These are phyloP conservation scores for Beauveria pseudobassiana DNA, from an alignment of 2,329 filamentous ascomycete genomes.

Conservation along the genomic window DNA sequence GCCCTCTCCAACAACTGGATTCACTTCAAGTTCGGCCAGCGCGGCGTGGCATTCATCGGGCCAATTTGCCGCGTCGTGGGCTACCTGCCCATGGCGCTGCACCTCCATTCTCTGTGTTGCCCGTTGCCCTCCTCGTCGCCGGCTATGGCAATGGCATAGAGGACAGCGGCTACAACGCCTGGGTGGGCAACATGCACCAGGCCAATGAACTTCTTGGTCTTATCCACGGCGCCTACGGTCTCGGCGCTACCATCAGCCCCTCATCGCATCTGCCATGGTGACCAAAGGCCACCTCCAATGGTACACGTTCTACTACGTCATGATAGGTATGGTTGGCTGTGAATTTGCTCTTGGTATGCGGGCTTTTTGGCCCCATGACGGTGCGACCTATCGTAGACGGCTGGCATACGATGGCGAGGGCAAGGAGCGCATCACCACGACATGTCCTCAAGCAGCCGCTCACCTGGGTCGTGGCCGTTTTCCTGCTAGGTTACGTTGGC, in stretches of 20 bases:
- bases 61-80: constrained; percentile 56
- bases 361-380: constrained; percentile 59
- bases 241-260: constrained; percentile 60
- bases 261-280: constrained; percentile 68
- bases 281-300: constrained; percentile 54
- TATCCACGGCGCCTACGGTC: constrained; percentile 63
- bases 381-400: constrained; percentile 43
- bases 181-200: constrained; percentile 62
- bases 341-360: constrained; percentile 44
- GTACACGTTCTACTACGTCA: constrained; percentile 71
- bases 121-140: constrained; percentile 56
- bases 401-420: constrained; percentile 19
- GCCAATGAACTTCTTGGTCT: constrained; percentile 68
- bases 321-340: constrained; percentile 51
- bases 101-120: constrained; percentile 61
- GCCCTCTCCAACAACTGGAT: constrained; percentile 58
- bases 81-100: constrained; percentile 57
- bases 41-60: constrained; percentile 61
- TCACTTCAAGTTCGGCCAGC: constrained; percentile 59
- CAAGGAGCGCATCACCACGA: constrained; percentile 37
- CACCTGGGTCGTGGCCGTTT: constrained; percentile 66
- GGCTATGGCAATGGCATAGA: constrained; percentile 67
- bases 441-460: constrained; percentile 42
- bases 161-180: constrained; percentile 53
- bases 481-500: constrained; percentile 73